Conservation (phyloP, 371 early-diverging fungal genomes). For the Lichtheimia ramosa region DNA sequence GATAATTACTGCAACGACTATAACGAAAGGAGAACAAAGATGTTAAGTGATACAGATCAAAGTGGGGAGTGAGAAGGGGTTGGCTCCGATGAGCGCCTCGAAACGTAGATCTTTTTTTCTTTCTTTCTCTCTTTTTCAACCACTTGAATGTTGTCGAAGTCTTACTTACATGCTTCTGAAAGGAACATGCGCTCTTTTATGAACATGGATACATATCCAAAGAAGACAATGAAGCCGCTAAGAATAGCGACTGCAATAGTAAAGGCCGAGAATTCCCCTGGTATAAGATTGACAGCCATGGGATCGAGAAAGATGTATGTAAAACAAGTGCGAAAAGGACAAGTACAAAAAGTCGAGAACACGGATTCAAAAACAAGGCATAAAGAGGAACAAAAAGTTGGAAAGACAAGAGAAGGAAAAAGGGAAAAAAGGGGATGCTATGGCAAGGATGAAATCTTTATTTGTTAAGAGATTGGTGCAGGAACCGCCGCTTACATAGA, state of each 20-base stretch:
- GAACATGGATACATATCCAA: slow-evolving; percentile 88
- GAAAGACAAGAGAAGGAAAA: slow-evolving; percentile 1
- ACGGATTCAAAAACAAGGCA: neutral
- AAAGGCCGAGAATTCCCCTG: slow-evolving; percentile 50
- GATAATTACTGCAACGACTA: slow-evolving; percentile 83
- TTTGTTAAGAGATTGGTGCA: no score
- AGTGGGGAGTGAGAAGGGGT: neutral
- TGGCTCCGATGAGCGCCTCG: neutral
- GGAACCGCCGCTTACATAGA: no score
- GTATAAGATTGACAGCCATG: slow-evolving; percentile 44
- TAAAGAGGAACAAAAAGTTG: neutral
- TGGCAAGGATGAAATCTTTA: no score
- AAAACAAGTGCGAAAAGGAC: slow-evolving; percentile 5
- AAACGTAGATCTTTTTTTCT: neutral
- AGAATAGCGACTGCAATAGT: slow-evolving; percentile 55
- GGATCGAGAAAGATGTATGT: slow-evolving; percentile 2
- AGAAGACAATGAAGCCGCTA: slow-evolving; percentile 85
- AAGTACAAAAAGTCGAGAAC: slow-evolving; percentile 1
- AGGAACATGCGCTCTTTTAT: slow-evolving; percentile 90
- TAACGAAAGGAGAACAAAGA: neutral
- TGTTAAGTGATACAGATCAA: neutral
- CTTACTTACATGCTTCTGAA: slow-evolving; percentile 79
- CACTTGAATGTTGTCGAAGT: neutral
- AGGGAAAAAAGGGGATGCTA: neutral
- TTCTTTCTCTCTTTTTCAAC: neutral